Base-by-base conservation (phyloP, 2,329 filamentous ascomycete genomes). In the Ascochyta clinopodiicola region DNA sequence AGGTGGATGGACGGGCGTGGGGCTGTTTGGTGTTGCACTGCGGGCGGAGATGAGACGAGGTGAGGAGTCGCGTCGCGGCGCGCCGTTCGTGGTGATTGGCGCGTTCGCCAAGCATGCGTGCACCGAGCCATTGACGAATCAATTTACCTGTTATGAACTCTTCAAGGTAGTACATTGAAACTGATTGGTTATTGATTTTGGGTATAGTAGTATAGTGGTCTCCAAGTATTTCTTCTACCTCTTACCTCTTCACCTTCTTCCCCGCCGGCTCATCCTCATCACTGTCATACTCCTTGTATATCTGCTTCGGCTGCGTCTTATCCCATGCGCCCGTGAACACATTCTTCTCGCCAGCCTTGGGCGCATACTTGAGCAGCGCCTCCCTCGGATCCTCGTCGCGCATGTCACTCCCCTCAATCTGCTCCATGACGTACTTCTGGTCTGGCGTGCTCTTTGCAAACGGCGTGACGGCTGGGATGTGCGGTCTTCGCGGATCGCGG, bases 321-420 rank as follows among this genome's bases (percentile, higher is more conserved):
- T 89, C 90, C 90, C 92, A 99, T 15, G 93, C 95, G 64, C 90
- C 91, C 27, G 95, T 99, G 71, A 98, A 99, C 67, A 96, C 84
- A 0, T 93, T 94, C 72, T 98, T 93, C 72, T 91, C 94, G 77
- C 96, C 87, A 12, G 93, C 92, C 72, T 96, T 88, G 51, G 96
- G 91, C 34, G 92, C 94, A 80, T 98, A 99, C 79, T 96, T 97
- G 57, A 99, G 79, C 70, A 99, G 79, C 40, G 95, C 95, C 77
- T 96, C 95, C 61, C 95, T 83, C 0, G 95, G 95, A 79, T 99
- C 95, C 75, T 99, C 95, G 75, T 99, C 93, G 43, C 96, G 83
- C 91, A 99, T 96, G 60, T 86, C 88, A 60, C 92, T 94, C 12
- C 98, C 83, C 25, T 93, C 92, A 48, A 98, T 96, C 62, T 90